Evolutionary conservation across 768 basidiomycete species (phyloP), one percentile per base, ranked within the genome.

Genomic region (Leccinum disarticulatum): DNA sequence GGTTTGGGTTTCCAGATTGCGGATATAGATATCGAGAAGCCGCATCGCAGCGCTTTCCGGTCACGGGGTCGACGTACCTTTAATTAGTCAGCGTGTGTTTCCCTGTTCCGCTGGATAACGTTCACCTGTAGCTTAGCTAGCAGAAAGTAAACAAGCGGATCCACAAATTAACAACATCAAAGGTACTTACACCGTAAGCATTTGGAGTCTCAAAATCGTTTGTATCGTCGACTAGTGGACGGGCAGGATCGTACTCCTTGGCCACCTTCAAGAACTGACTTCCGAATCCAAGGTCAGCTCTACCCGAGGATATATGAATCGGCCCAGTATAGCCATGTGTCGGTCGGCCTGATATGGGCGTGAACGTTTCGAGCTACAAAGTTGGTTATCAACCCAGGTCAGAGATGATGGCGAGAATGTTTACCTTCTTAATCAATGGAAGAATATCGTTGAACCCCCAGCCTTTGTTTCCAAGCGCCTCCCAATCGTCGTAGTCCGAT

Each of bases 401-500:
- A 31, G 4, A 8, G 2, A 11, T 5, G 51, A 15, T 1, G 1
- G 3, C 19, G 6, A 1, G 43, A 10, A 30, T 6, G 27, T 58
- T 13, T 58, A 83, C 87, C 79, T 87, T 86, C 60, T 77, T 80
- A 41, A 87, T 60, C 35, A 87, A 73, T 0, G 86, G 85, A 33
- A 87, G 79, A 9, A 89, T 67, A 31, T 83, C 74, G 46, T 77
- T 74, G 1, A 83, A 81, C 8, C 84, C 77, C 87, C 87, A 89
- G 4, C 86, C 87, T 3, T 79, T 70, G 66, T 87, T 87, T 4
- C 75, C 76, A 33, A 81, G 69, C 3, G 74, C 65, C 3, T 43
- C 64, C 87, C 87, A 88, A 52, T 82, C 82, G 64, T 88, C 83
- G 57, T 82, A 87, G 65, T 88, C 87, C 0, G 85, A 87, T 1